Conservation (phyloP, 257 asterid species). For the Nicotiana noctiflora region DNA sequence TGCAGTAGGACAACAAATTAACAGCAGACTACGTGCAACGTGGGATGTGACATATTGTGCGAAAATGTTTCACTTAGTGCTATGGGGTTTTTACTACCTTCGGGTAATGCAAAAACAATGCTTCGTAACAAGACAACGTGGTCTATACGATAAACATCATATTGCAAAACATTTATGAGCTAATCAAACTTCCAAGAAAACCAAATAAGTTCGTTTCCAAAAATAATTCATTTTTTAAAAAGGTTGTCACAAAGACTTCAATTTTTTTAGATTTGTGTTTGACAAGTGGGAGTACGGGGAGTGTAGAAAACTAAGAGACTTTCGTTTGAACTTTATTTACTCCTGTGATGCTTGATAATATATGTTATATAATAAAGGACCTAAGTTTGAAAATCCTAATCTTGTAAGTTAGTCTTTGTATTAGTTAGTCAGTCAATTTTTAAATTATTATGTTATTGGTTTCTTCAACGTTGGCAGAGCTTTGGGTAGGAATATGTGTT, state of each 20-base stretch:
- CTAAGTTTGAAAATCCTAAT: conserved; percentile 30
- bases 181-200: conserved; percentile 15
- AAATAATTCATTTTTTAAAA: not conserved
- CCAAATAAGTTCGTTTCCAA: not conserved
- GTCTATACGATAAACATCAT: conserved; percentile 65
- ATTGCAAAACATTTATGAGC: conserved; percentile 28
- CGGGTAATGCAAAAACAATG: conserved; percentile 35
- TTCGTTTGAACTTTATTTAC: conserved; percentile 15
- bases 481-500: conserved; percentile 37
- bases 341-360: conserved; percentile 12
- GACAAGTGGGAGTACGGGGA: not conserved
- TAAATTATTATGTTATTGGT: conserved; percentile 17
- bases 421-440: conserved; percentile 8
- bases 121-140: conserved; percentile 65
- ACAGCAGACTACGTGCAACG: conserved; percentile 47
- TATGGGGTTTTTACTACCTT: conserved; percentile 28
- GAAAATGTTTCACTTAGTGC: conserved; percentile 46
- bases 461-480: conserved; percentile 41
- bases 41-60: conserved; percentile 69
- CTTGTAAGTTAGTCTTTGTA: conserved; percentile 49
- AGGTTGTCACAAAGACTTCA: not conserved
- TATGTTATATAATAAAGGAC: conserved; percentile 5
- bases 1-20: not conserved
- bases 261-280: not conserved
- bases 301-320: not conserved